Percentiles rank a stretch among this genome's conserved stretches.
phyloP scores from a whole-genome alignment of 805 yeast species.

The Tetrapisispora namnaoensis region DNA sequence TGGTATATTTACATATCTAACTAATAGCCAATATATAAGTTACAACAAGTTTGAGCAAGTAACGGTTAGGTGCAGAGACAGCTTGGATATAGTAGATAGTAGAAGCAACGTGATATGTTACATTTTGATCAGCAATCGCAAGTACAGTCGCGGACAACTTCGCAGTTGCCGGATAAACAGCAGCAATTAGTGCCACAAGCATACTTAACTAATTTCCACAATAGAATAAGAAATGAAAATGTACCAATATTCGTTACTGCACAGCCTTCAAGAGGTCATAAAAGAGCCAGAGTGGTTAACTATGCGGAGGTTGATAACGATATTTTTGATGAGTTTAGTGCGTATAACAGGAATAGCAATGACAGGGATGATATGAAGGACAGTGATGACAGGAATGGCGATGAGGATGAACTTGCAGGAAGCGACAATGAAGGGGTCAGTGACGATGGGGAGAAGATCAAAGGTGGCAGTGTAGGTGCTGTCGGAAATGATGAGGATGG shows the following conservation, averaged over 20 bases:
- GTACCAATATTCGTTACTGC: constrained; percentile 67
- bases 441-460: background rate
- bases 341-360: constrained; percentile 10
- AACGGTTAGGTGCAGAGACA: too few species aligned
- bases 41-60: too few species aligned
- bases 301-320: constrained; percentile 78
- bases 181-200: constrained; percentile 55
- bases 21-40: too few species aligned
- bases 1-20: too few species aligned
- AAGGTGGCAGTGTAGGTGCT: background rate
- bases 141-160: background rate
- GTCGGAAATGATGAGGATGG: background rate
- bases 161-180: constrained; percentile 9
- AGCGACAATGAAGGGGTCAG: background rate
- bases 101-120: background rate
- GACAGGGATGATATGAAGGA: constrained; percentile 3
- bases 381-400: background rate
- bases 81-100: too few species aligned
- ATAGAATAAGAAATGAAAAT: constrained; percentile 62
- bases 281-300: constrained; percentile 64
- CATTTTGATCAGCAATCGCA: background rate
- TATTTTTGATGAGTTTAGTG: constrained; percentile 41
- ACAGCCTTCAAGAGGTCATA: constrained; percentile 67
- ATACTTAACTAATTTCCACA: constrained; percentile 59
- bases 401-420: background rate